Evolutionary conservation across 345 rosid species (phyloP).

Genomic region (Eutrema yunnanense): DNA sequence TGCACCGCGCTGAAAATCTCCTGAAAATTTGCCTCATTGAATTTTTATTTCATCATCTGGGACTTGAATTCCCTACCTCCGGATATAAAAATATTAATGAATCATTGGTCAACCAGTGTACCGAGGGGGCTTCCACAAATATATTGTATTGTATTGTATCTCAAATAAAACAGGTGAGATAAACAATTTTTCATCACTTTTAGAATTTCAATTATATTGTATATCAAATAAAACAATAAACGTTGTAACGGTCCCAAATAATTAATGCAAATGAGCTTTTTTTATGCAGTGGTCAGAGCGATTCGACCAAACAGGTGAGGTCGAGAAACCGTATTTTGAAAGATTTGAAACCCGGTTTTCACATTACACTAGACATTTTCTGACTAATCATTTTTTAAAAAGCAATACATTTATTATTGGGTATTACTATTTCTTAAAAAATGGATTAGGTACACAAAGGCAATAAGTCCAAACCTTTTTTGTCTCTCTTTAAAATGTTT

Average conservation of each 20-base stretch:
- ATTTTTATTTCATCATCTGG: no score
- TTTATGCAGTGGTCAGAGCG: conserved; percentile 1
- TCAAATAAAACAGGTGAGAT: no score
- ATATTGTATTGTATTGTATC: no score
- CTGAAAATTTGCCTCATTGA: no score
- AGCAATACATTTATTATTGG: not conserved
- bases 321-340: not conserved
- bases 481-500: conserved; percentile 6
- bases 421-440: not conserved
- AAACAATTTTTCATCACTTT: not conserved
- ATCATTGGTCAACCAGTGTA: no score
- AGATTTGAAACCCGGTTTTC: not conserved
- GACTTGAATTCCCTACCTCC: no score
- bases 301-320: conserved; percentile 17
- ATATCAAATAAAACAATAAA: not conserved
- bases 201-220: not conserved
- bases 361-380: not conserved
- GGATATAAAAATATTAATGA: no score
- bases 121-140: no score
- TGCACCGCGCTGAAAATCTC: no score
- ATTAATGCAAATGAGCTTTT: conserved; percentile 10
- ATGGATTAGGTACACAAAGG: conserved; percentile 28
- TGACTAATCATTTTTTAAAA: not conserved
- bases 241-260: conserved; percentile 7
- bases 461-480: conserved; percentile 12